These are phyloP conservation scores for Tardiomyces depauwii DNA, from an alignment of 1,139 yeast species.

Conservation along the genomic window DNA sequence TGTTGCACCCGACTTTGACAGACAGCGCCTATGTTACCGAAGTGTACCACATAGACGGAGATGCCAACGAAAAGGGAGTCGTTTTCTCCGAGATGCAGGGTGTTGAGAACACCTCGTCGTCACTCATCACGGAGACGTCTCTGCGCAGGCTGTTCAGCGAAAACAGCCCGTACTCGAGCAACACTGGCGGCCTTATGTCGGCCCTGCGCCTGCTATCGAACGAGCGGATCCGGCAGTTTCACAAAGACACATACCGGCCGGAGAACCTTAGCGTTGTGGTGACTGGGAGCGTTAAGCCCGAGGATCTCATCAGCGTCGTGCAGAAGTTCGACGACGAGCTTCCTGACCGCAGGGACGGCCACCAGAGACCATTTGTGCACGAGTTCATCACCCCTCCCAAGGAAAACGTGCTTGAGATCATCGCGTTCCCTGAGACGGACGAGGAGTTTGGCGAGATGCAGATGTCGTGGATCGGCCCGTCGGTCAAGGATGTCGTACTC, in stretches of 20 bases:
- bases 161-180: constrained; percentile 65
- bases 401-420: constrained; percentile 32
- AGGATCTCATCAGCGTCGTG: constrained; percentile 53
- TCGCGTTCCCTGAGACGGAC: constrained; percentile 83
- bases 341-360: constrained; percentile 67
- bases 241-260: constrained; percentile 61
- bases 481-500: constrained; percentile 37
- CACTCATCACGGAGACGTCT: constrained; percentile 49
- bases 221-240: constrained; percentile 67
- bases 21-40: constrained; percentile 90
- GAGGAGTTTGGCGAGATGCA: constrained; percentile 72
- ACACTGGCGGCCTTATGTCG: constrained; percentile 84
- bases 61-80: constrained; percentile 89
- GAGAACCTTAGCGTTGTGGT: constrained; percentile 75
- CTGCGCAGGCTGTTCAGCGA: constrained; percentile 50
- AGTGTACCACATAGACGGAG: constrained; percentile 88
- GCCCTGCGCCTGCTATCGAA: constrained; percentile 65
- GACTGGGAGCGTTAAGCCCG: constrained; percentile 73
- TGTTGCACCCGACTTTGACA: constrained; percentile 73
- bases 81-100: constrained; percentile 98
- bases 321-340: constrained; percentile 51
- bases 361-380: constrained; percentile 76
- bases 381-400: constrained; percentile 32
- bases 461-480: constrained; percentile 80
- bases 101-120: constrained; percentile 72